phyloP scores from a whole-genome alignment of 176 grass and related monocot species.

The Eremochloa ophiuroides region DNA sequence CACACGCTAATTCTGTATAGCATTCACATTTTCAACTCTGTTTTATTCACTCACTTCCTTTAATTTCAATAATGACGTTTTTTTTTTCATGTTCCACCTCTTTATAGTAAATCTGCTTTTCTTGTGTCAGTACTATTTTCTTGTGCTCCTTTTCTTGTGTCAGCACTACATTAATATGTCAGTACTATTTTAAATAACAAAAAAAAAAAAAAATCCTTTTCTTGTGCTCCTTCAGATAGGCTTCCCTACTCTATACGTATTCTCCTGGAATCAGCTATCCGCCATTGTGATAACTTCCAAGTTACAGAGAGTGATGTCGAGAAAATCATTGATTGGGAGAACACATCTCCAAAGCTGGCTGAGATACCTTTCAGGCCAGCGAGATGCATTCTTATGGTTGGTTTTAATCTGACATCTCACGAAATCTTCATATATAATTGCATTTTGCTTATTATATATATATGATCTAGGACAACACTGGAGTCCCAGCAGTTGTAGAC shows the following conservation, averaged over 20 bases:
- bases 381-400: slow-evolving; percentile 71
- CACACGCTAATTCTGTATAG: not conserved
- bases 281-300: slow-evolving; percentile 78
- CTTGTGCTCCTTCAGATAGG: slow-evolving; percentile 47
- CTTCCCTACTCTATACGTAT: slow-evolving; percentile 77
- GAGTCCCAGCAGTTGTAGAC: slow-evolving; percentile 76
- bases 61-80: not conserved
- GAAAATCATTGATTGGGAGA: slow-evolving; percentile 91
- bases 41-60: not conserved
- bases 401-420: slow-evolving; percentile 18
- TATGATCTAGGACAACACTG: slow-evolving; percentile 68
- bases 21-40: not conserved
- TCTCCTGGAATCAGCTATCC: slow-evolving; percentile 77
- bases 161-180: not conserved
- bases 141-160: slow-evolving; percentile 14
- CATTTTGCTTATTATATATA: slow-evolving; percentile 11
- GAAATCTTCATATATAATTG: not conserved
- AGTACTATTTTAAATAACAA: not conserved
- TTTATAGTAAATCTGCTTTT: not conserved
- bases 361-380: slow-evolving; percentile 92
- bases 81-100: too few species aligned
- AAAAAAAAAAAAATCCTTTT: not conserved
- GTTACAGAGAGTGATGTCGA: slow-evolving; percentile 71
- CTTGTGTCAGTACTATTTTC: not conserved
- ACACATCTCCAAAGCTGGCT: slow-evolving; percentile 57